Percentiles rank a stretch among this genome's conserved stretches.
Conservation (phyloP, 2,329 filamentous ascomycete species). For the Coniochaeta ligniaria region DNA sequence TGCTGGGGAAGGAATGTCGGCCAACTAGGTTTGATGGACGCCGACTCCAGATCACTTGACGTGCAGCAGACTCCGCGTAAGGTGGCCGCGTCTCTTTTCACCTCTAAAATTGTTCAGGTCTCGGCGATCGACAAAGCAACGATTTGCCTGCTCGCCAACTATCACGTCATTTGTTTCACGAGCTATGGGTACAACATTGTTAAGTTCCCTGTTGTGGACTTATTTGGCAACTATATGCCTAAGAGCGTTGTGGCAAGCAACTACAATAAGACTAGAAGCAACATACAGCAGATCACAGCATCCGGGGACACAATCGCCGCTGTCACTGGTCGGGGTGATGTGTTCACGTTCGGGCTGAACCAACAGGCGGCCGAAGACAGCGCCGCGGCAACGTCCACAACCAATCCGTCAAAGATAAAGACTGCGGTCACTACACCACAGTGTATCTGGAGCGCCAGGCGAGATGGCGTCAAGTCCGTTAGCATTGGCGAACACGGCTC, state of each 20-base stretch:
- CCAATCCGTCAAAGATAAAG: constrained; percentile 85
- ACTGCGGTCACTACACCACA: constrained; percentile 71
- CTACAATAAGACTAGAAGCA: constrained; percentile 58
- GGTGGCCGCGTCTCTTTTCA: constrained; percentile 79
- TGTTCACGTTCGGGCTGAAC: constrained; percentile 78
- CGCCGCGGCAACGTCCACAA: constrained; percentile 65
- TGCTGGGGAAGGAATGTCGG: constrained; percentile 95
- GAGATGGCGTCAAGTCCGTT: constrained; percentile 79
- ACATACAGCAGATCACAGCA: constrained; percentile 67
- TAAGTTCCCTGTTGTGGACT: constrained; percentile 60
- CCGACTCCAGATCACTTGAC: constrained; percentile 85
- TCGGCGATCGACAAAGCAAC: constrained; percentile 89
- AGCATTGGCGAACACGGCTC: constrained; percentile 88
- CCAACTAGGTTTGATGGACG: constrained; percentile 89
- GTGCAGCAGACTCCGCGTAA: constrained; percentile 76
- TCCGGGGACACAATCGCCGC: constrained; percentile 91
- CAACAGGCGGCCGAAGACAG: constrained; percentile 55
- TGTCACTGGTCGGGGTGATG: constrained; percentile 73
- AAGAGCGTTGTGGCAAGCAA: constrained; percentile 58
- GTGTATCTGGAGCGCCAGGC: constrained; percentile 83
- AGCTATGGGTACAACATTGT: constrained; percentile 95
- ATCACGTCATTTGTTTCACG: constrained; percentile 88
- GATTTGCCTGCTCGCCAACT: constrained; percentile 74
- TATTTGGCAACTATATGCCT: constrained; percentile 55
- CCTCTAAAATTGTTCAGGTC: constrained; percentile 65